Conservation (phyloP, 1,139 yeast genomes). For the Candida mesenterica region DNA sequence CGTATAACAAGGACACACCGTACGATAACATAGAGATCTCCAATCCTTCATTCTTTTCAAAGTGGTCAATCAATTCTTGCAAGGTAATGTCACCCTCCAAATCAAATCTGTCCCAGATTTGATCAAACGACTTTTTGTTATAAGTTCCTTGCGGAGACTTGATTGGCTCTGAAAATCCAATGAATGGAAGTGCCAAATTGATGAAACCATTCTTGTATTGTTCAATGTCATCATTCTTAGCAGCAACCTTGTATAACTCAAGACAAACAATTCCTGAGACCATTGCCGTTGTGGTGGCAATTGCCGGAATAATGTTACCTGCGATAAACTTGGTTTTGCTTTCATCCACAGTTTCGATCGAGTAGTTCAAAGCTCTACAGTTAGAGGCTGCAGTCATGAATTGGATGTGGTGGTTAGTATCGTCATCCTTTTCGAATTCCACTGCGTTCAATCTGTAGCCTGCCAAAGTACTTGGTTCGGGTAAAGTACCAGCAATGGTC, state of each 20-base stretch:
- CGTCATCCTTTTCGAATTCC: conserved; percentile 97
- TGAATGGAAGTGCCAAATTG: conserved; percentile 91
- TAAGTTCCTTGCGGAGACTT: conserved; percentile 80
- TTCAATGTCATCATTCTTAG: conserved; percentile 69
- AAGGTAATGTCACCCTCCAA: conserved; percentile 76
- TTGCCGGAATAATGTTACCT: conserved; percentile 96
- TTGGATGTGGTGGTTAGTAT: conserved; percentile 91
- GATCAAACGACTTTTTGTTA: conserved; percentile 77
- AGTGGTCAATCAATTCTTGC: conserved; percentile 70
- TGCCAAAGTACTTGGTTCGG: conserved; percentile 84
- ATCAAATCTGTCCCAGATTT: conserved; percentile 94
- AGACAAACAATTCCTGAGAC: conserved; percentile 93
- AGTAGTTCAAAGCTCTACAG: conserved; percentile 89
- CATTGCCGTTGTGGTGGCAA: conserved; percentile 96
- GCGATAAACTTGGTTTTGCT: conserved; percentile 81
- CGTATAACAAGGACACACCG: conserved; percentile 86
- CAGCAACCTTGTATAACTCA: conserved; percentile 89
- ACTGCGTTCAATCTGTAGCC: conserved; percentile 84
- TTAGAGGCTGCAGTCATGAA: conserved; percentile 97
- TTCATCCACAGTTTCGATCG: conserved; percentile 75
- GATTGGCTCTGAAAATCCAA: conserved; percentile 96
- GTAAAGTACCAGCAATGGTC: conserved; percentile 71
- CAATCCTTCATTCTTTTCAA: conserved; percentile 77
- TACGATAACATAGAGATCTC: conserved; percentile 89
- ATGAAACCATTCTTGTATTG: conserved; percentile 92